Conservation (phyloP, 495 filamentous ascomycete genomes). For the Hypoxylon lienhwacheense region DNA sequence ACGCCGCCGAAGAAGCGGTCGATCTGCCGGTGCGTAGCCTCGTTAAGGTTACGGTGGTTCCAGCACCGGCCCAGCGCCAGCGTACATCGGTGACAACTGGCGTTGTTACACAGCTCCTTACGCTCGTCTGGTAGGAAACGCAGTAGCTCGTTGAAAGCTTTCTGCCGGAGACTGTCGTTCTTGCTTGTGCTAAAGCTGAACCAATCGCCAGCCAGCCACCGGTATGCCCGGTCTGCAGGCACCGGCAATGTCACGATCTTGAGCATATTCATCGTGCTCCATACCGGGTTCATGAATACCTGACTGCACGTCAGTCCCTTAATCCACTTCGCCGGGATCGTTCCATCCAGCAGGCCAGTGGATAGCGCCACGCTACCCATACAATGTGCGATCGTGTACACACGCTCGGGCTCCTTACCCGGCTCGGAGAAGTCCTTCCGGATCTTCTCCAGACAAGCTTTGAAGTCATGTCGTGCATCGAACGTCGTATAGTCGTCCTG, state of each 20-base stretch:
- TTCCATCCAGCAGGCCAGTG: conserved; percentile 65
- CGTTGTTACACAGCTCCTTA: conserved; percentile 63
- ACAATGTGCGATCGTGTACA: conserved; percentile 69
- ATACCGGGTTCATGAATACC: conserved; percentile 68
- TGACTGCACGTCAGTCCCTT: conserved; percentile 63
- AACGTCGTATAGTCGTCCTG: conserved; percentile 60
- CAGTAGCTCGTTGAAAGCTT: conserved; percentile 57
- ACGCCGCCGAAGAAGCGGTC: conserved; percentile 63
- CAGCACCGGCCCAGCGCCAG: conserved; percentile 67
- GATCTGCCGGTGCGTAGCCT: conserved; percentile 63
- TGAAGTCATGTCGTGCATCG: conserved; percentile 64
- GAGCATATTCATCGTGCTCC: conserved; percentile 58
- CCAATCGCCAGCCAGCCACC: conserved; percentile 52
- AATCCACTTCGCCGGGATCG: conserved; percentile 60
- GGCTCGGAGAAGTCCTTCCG: conserved; percentile 34
- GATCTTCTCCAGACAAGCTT: conserved; percentile 60
- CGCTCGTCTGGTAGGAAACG: conserved; percentile 61
- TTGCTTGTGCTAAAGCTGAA: conserved; percentile 53
- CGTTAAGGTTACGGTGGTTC: conserved; percentile 66
- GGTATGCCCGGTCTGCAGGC: conserved; percentile 53
- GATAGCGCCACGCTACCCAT: conserved; percentile 64
- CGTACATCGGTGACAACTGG: conserved; percentile 60
- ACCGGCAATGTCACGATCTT: conserved; percentile 57
- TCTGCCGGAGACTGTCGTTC: conserved; percentile 55
- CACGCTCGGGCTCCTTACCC: conserved; percentile 37